Evolutionary conservation across 2,329 filamentous ascomycete species (phyloP), one percentile per base, ranked within the genome.

Genomic region (Sclerotinia trifoliorum): DNA sequence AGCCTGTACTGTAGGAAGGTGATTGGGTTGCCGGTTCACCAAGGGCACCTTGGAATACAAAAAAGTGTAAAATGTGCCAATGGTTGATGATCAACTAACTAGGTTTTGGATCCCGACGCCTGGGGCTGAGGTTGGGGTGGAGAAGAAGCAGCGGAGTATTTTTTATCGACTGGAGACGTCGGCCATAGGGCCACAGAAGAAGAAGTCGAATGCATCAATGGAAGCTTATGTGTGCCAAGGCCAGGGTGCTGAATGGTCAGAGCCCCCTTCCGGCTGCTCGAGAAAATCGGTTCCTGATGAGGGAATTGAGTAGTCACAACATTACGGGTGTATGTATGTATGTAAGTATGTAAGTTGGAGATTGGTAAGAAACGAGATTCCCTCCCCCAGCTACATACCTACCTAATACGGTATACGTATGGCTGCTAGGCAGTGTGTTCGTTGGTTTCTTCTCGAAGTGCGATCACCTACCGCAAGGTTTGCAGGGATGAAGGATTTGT

Each of bases 91-190:
- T 56, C 52, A 68, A 46, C 71, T 70, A 69, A 46, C 71, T 70
- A 69, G 72, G 62, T 69, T 70, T 69, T 70, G 70, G 65, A 71
- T 70, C 63, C 68, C 61, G 68, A 65, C 68, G 70, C 60, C 68
- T 69, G 71, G 68, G 69, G 68, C 68, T 73, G 70, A 72, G 65
- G 63, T 67, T 63, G 65, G n/a, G 32, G 57, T 67, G 57, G 57
- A 63, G 57, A 63, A 57, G 44, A 63, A 35, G 46, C 39, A 65
- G 67, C 54, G 48, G 64, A 69, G 49, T 52, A 21, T 60, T 58
- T 60, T 39, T 51, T 42, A 35, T 66, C 48, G 24, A 39, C 48
- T 46, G 29, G 65, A 56, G 39, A 63, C n/a, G 46, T 42, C 24
- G 21, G 62, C 56, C 26, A 49, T 67, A 67, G 46, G 56, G 65